A percentile compares a stretch with the other conserved stretches of the same genome.
Evolutionary conservation across 768 basidiomycete genomes (phyloP).

Genomic region (Kockovaella imperatae): DNA sequence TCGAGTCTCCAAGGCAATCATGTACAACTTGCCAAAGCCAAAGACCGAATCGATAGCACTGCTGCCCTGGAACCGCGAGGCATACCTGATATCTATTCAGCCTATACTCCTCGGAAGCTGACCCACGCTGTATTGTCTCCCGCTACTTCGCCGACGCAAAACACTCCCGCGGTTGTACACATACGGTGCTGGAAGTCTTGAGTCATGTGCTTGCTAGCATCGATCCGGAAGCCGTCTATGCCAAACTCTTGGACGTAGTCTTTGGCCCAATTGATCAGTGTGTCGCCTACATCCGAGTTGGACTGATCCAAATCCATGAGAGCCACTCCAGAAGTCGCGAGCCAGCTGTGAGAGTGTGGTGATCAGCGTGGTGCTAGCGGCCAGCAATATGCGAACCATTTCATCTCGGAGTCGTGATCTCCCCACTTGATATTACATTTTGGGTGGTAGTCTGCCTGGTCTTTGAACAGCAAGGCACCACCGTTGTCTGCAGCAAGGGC

Average conservation of each 20-base stretch:
- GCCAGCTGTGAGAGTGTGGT: conserved; percentile 12
- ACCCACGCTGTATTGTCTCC: conserved; percentile 14
- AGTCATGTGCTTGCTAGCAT: conserved; percentile 33
- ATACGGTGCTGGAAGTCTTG: conserved; percentile 24
- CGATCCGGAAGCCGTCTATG: conserved; percentile 31
- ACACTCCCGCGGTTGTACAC: conserved; percentile 21
- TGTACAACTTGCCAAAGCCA: conserved; percentile 22
- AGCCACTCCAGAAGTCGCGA: conserved; percentile 19
- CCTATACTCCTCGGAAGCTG: not conserved
- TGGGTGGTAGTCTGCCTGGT: conserved; percentile 22
- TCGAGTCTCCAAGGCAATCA: not conserved
- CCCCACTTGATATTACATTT: conserved; percentile 25
- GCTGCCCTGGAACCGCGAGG: conserved; percentile 16
- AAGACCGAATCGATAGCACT: conserved; percentile 29
- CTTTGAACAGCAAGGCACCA: conserved; percentile 27
- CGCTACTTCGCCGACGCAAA: conserved; percentile 32
- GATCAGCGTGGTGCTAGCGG: not conserved
- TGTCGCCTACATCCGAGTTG: conserved; percentile 15
- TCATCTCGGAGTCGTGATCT: conserved; percentile 19
- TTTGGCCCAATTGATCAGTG: conserved; percentile 18
- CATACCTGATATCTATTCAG: conserved; percentile 9
- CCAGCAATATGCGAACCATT: conserved; percentile 12
- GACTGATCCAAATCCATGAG: conserved; percentile 28
- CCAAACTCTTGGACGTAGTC: conserved; percentile 24
- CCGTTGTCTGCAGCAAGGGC: conserved; percentile 14